Evolutionary conservation across 2,329 filamentous ascomycete species (phyloP), one percentile per base, ranked within the genome.

Genomic region (Coniochaeta ligniaria): DNA sequence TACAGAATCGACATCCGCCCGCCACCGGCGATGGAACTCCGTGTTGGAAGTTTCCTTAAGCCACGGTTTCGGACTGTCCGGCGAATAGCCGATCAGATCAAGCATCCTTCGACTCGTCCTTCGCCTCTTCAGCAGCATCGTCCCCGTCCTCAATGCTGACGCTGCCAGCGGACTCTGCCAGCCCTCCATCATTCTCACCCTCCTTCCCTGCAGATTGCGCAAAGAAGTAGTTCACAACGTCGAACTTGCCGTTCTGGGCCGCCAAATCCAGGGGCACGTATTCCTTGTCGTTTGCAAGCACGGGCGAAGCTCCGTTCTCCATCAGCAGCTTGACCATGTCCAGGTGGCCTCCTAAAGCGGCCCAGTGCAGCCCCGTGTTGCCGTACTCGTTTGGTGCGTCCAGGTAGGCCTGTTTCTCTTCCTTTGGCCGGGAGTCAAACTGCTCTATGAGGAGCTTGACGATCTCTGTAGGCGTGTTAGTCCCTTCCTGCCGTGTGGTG

Each of bases 351-450:
- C 96, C 95, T 60, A 97, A 78, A 0, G 92, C 90, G 0, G 94
- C 94, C 93, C 93, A 98, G 76, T 99, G 95, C 61, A 99, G 79
- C 0, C 92, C 85, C 0, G 94, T 97, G 77, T 97, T 98, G 52
- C 92, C 93, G 54, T 90, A 88, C 63, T 86, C 79, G 70, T 99
- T 99, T 63, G 83, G 80, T 2, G 82, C 78, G 67, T 92, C 89
- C 26, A 92, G 73, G 66, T 88, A 85, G 0, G 80, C 72, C 64
- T 78, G 75, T 64, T 76, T 77, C 63, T 77, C 75, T 36, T 72
- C 72, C 22, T 66, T 72, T 55, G 73, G 73, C 52, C 70, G 72
- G n/a, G 65, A 66, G 28, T 75, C 67, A 63, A 82, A 79, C 63
- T 74, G 73, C n/a, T 69, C 66, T 4, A 83, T 67, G 54, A 83